Evolutionary conservation across 305 asterid species (phyloP).

Genomic region (Solanum hybrid): DNA sequence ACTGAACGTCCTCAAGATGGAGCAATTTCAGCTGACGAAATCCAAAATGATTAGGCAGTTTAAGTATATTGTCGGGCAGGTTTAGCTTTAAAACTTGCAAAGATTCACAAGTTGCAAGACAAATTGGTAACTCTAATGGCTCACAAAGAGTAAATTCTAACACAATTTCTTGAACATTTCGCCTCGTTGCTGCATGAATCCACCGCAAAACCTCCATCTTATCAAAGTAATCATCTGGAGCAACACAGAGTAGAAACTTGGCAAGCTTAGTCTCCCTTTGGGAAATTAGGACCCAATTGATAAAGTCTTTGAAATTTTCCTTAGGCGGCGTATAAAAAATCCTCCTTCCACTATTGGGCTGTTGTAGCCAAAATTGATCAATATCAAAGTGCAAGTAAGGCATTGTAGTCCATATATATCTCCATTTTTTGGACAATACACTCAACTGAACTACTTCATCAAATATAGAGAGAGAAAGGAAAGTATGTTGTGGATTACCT

Average conservation of each 20-base stretch:
- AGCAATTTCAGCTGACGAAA: background rate
- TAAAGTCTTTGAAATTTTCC: background rate
- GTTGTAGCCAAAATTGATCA: background rate
- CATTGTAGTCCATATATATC: background rate
- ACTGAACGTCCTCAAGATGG: background rate
- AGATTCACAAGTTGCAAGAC: background rate
- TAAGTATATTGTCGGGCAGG: background rate
- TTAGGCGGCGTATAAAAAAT: background rate
- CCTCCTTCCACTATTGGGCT: background rate
- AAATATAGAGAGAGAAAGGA: slow-evolving; percentile 12
- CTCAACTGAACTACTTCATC: slow-evolving; percentile 15
- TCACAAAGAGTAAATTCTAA: background rate
- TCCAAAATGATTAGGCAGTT: background rate
- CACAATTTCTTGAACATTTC: background rate
- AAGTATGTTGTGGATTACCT: slow-evolving; percentile 13
- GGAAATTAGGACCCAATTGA: background rate
- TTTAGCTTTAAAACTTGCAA: background rate
- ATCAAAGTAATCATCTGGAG: background rate
- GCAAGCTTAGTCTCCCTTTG: background rate
- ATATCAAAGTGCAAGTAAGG: background rate
- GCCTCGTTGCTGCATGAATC: background rate
- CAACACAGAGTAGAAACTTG: background rate
- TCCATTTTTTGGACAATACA: background rate
- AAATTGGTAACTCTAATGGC: background rate
- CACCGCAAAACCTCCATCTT: background rate